Percentiles rank a stretch among this genome's conserved stretches.
Evolutionary conservation across 2,329 filamentous ascomycete genomes (phyloP).

Genomic region (Macrophomina tecta): DNA sequence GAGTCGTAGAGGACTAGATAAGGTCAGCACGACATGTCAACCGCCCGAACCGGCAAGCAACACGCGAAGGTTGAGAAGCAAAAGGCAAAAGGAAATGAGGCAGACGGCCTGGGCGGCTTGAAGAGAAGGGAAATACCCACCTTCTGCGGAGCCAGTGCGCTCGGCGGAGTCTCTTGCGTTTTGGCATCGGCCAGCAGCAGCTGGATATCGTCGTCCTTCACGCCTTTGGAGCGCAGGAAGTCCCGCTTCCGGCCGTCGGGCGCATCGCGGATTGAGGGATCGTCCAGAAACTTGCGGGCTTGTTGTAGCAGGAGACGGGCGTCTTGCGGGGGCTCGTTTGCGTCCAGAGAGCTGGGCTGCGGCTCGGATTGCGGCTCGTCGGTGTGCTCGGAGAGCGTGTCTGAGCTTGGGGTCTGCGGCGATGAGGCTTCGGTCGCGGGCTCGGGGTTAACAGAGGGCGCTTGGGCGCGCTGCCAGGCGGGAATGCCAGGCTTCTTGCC

Average conservation of each 20-base stretch:
- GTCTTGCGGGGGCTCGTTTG: slow-evolving; percentile 5
- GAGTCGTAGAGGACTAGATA: slow-evolving; percentile 16
- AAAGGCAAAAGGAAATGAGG: background rate
- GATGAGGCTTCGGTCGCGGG: slow-evolving; percentile 8
- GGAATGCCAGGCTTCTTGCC: slow-evolving; percentile 32
- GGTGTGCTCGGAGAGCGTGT: slow-evolving; percentile 32
- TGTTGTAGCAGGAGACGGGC: slow-evolving; percentile 59
- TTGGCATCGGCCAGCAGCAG: slow-evolving; percentile 59
- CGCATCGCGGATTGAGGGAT: slow-evolving; percentile 73
- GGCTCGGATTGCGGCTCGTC: slow-evolving; percentile 30
- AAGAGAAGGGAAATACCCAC: background rate
- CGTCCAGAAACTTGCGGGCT: slow-evolving; percentile 76
- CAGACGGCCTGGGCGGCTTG: background rate
- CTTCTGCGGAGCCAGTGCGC: slow-evolving; percentile 5
- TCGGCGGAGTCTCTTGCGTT: slow-evolving; percentile 29
- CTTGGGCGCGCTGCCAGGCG: slow-evolving; percentile 43
- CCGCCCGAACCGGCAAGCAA: background rate
- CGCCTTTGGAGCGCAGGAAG: slow-evolving; percentile 79
- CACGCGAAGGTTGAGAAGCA: background rate
- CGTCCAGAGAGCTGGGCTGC: slow-evolving; percentile 31
- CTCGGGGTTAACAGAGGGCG: slow-evolving; percentile 27
- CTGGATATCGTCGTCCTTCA: slow-evolving; percentile 71
- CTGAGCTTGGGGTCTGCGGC: slow-evolving; percentile 23
- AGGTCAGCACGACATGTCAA: slow-evolving; percentile 5
- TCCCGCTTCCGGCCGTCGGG: slow-evolving; percentile 73